Conservation (phyloP, 176 grass and related monocot species). For the Elaeis guineensis region DNA sequence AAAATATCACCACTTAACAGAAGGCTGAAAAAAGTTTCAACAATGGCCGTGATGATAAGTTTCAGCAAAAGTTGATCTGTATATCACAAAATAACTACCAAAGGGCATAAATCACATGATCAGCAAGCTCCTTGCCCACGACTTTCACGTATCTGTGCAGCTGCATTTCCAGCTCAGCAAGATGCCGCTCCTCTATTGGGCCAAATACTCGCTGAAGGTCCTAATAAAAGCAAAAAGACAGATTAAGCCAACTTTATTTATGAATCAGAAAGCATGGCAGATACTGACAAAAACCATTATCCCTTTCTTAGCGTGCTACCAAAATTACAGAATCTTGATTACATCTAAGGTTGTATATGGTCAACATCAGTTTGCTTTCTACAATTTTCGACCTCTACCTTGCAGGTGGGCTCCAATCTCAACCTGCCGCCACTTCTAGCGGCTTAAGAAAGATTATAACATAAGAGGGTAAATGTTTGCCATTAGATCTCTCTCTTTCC, state of each 20-base stretch:
- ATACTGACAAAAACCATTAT: background rate
- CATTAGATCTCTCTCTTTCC: too few relatives aligned
- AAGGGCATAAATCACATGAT: constrained; percentile 48
- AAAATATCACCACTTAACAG: too few relatives aligned
- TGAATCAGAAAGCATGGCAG: background rate
- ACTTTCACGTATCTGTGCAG: constrained; percentile 46
- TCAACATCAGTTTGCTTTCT: too few relatives aligned
- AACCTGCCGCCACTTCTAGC: too few relatives aligned
- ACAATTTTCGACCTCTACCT: too few relatives aligned
- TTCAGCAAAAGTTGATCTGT: too few relatives aligned
- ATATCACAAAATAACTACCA: background rate
- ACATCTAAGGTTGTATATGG: too few relatives aligned
- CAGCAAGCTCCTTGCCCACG: constrained; percentile 63
- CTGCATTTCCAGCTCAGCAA: constrained; percentile 44
- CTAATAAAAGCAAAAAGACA: constrained; percentile 28
- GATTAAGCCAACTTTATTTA: background rate
- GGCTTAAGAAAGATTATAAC: too few relatives aligned
- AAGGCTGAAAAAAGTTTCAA: too few relatives aligned
- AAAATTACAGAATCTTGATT: background rate
- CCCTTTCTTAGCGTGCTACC: background rate
- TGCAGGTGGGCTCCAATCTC: too few relatives aligned
- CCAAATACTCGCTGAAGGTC: constrained; percentile 54
- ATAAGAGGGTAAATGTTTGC: too few relatives aligned
- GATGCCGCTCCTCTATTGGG: constrained; percentile 27
- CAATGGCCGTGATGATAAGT: too few relatives aligned